These are phyloP conservation scores for Meyerozyma guilliermondii DNA, from an alignment of 1,139 yeast species.

Conservation along the genomic window DNA sequence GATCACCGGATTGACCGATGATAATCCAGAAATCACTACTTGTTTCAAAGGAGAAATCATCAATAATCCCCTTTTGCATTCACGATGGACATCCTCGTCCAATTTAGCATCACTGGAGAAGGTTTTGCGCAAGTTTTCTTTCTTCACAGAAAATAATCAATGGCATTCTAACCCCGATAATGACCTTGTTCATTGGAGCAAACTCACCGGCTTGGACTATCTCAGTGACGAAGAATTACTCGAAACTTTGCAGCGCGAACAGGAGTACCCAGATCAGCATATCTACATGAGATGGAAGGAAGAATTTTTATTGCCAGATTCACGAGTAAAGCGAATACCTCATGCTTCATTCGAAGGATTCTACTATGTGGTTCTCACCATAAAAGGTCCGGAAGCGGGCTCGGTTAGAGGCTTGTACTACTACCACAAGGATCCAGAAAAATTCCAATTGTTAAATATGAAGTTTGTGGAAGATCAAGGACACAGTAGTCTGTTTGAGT, in stretches of 20 bases:
- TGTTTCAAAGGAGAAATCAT: slow-evolving; percentile 86
- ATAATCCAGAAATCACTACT: slow-evolving; percentile 75
- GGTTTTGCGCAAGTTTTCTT: slow-evolving; percentile 27
- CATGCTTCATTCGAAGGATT: slow-evolving; percentile 94
- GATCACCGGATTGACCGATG: slow-evolving; percentile 73
- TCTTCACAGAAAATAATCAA: slow-evolving; percentile 33
- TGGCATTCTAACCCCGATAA: slow-evolving; percentile 66
- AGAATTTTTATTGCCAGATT: slow-evolving; percentile 77
- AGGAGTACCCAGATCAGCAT: slow-evolving; percentile 23
- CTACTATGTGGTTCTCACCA: slow-evolving; percentile 81
- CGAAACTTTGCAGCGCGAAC: slow-evolving; percentile 25
- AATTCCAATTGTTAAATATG: slow-evolving; percentile 53
- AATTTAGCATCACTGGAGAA: slow-evolving; percentile 30
- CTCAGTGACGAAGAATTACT: slow-evolving; percentile 20
- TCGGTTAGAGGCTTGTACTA: slow-evolving; percentile 72
- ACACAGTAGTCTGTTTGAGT: slow-evolving; percentile 20
- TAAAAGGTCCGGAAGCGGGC: slow-evolving; percentile 48
- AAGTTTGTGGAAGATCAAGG: slow-evolving; percentile 30
- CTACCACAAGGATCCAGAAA: slow-evolving; percentile 67
- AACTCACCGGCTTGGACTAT: slow-evolving; percentile 48
- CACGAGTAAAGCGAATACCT: slow-evolving; percentile 55
- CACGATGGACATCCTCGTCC: slow-evolving; percentile 9
- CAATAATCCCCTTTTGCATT: slow-evolving; percentile 41
- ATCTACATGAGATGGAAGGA: slow-evolving; percentile 96
- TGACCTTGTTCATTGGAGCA: slow-evolving; percentile 84